These are phyloP conservation scores for Neurospora discreta DNA, from an alignment of 495 filamentous ascomycete genomes.

Conservation along the genomic window DNA sequence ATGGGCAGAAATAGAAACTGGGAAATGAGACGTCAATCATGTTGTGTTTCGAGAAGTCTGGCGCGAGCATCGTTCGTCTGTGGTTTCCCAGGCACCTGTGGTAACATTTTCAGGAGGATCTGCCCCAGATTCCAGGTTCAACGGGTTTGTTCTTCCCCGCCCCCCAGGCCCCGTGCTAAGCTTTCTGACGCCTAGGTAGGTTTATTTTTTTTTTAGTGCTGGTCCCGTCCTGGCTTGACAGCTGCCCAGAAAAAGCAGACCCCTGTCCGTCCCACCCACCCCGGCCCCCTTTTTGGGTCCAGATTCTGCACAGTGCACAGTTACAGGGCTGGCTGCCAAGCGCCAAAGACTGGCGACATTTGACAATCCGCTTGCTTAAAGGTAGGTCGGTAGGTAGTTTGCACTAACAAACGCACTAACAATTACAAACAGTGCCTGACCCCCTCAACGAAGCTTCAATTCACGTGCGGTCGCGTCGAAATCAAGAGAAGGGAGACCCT, in stretches of 20 bases:
- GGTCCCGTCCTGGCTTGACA: neutral
- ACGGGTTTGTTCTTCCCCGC: neutral
- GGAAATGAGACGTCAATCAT: neutral
- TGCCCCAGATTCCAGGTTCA: neutral
- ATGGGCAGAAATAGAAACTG: neutral
- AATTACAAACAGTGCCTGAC: neutral
- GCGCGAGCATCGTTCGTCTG: neutral
- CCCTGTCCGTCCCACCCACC: neutral
- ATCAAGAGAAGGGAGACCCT: neutral
- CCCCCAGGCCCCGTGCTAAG: no score
- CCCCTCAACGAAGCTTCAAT: neutral
- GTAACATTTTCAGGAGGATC: neutral
- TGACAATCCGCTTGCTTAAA: neutral
- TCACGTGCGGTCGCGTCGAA: conserved; percentile 12
- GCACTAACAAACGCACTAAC: neutral
- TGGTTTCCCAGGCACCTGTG: neutral
- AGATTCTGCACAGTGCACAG: neutral
- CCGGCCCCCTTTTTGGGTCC: neutral
- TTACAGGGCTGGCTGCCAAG: neutral
- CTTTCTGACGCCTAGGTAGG: no score
- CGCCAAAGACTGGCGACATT: neutral
- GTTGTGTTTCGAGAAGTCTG: neutral
- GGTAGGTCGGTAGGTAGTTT: no score
- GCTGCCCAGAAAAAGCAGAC: neutral
- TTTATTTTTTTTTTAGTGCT: no score